Base-by-base conservation (phyloP, 805 yeast genomes). In the Hanseniaspora singularis region DNA sequence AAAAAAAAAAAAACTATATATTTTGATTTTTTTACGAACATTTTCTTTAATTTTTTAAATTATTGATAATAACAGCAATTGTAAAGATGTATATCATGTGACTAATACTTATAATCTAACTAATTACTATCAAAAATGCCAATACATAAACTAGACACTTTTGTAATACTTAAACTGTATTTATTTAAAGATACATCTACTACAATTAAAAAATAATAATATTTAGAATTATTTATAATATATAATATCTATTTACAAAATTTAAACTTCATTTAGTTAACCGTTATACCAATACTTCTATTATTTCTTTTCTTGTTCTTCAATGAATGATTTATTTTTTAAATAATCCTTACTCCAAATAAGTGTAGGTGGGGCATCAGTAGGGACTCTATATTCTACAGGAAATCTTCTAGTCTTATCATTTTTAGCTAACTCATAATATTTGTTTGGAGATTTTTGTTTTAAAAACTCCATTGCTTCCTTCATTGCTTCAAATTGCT, bases 381-480 rank as follows among this genome's bases (percentile, higher is more conserved):
- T 81, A 18, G 98, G 98, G 9, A 84, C 77, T 58, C 92, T 76
- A 61, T 85, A 61, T 57, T 89, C 96, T 55, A 83, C 65, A 4
- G 95, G 89, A 62, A 84, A 87, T 56, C 86, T 68, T 54, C 74
- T 73, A 50, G 69, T 69, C 37, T 62, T 62, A 53, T 81, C 80
- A 41, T 67, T 64, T 55, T 76, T 79, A 10, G 95, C 94, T 27
- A 67, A 68, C 45, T 69, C 72, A 55, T 69, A 87, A 12, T 36
- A 24, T 43, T 89, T 66, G 39, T 64, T 70, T 0, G 78, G 76
- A 51, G 68, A 69, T 8, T 72, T 57, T 3, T 54, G 48, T 54
- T 75, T 64, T 57, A 89, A 73, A 51, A 77, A 82, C 38, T 74
- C 76, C 77, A 85, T 78, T 2, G 97, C 96, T 32, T 68, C 71